Percentiles rank a stretch among this genome's conserved stretches.
phyloP scores from a whole-genome alignment of 306 rosid species.

The Dryas drummondii region DNA sequence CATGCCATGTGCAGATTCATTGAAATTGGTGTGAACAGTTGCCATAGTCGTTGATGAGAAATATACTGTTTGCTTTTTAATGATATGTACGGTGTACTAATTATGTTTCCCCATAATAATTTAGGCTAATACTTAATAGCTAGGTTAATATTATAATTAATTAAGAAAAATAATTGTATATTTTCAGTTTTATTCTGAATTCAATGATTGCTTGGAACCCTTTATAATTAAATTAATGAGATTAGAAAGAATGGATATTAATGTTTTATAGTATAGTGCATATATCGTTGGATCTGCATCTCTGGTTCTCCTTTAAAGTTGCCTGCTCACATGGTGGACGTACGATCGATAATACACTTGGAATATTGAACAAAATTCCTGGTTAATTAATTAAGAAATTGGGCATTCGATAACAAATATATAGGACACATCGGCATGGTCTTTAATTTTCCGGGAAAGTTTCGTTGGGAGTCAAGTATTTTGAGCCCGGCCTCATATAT shows the following conservation, averaged over 20 bases:
- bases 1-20: neutral
- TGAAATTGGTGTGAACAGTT: neutral
- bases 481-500: neutral
- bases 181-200: too few relatives aligned
- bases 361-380: neutral
- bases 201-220: too few relatives aligned
- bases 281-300: too few relatives aligned
- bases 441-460: neutral
- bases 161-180: too few relatives aligned
- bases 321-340: too few relatives aligned
- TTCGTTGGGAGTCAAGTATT: neutral
- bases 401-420: neutral
- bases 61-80: neutral
- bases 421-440: neutral
- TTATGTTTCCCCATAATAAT: neutral
- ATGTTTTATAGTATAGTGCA: too few relatives aligned
- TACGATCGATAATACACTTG: too few relatives aligned
- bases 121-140: neutral
- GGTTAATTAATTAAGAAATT: neutral
- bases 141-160: neutral
- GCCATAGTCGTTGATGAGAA: neutral
- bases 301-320: too few relatives aligned
- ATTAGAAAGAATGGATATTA: too few relatives aligned
- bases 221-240: too few relatives aligned
- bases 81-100: neutral